Evolutionary conservation across 1,139 yeast species (phyloP).

Genomic region (Suhomyces bribrorum): DNA sequence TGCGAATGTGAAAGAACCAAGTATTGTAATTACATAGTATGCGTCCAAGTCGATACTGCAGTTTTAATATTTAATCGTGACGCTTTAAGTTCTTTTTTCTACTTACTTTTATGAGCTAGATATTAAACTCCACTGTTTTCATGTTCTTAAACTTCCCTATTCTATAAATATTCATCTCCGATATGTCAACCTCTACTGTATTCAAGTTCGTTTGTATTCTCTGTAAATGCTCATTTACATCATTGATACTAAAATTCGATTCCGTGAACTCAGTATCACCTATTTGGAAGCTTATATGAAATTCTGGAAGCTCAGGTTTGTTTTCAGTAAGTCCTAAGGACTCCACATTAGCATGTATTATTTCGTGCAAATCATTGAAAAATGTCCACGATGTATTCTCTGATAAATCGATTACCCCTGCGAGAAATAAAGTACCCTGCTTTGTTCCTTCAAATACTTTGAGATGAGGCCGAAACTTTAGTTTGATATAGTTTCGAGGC

Average conservation of each 20-base stretch:
- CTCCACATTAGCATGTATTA: constrained; percentile 9
- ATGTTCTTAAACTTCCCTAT: constrained; percentile 2
- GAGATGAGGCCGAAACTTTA: constrained; percentile 12
- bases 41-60: too few relatives aligned
- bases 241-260: not conserved
- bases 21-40: too few relatives aligned
- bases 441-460: constrained; percentile 7
- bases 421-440: constrained; percentile 12
- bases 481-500: constrained; percentile 8
- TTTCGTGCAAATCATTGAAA: constrained; percentile 9
- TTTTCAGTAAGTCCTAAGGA: constrained; percentile 7
- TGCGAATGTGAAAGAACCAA: not conserved
- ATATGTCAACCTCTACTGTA: constrained; percentile 8
- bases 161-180: constrained; percentile 5
- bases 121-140: constrained; percentile 1
- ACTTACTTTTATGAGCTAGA: too few relatives aligned
- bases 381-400: constrained; percentile 3
- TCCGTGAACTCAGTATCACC: constrained; percentile 8
- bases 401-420: constrained; percentile 11
- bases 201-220: constrained; percentile 7
- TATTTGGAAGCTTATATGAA: constrained; percentile 14
- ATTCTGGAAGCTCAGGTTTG: constrained; percentile 1
- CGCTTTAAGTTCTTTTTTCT: too few relatives aligned
- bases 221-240: constrained; percentile 7
- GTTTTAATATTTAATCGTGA: too few relatives aligned